Evolutionary conservation across 2,329 filamentous ascomycete genomes (phyloP).

Genomic region (Ophiostoma fasciatum): DNA sequence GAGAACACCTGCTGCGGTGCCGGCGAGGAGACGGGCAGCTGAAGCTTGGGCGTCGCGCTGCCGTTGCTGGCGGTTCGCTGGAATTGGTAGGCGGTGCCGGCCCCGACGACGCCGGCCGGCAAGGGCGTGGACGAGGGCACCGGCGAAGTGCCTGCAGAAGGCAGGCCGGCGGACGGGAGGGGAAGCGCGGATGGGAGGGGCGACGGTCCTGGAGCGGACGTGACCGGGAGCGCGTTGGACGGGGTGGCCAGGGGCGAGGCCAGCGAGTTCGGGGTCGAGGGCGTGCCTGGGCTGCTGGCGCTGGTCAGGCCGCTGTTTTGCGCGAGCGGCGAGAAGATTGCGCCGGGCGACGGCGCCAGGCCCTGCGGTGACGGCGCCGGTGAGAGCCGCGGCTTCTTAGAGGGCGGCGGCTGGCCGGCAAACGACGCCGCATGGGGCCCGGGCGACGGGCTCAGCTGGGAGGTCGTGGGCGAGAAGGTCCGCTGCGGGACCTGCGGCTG

Average conservation of each 20-base stretch:
- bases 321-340: slow-evolving; percentile 3
- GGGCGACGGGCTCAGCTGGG: slow-evolving; percentile 14
- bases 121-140: slow-evolving; percentile 3
- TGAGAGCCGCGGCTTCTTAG: slow-evolving; percentile 11
- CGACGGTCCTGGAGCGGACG: slow-evolving; percentile 1
- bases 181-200: too few species aligned
- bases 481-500: slow-evolving; percentile 26
- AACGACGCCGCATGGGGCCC: slow-evolving; percentile 9
- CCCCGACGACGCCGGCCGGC: slow-evolving; percentile 6
- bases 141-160: slow-evolving; percentile 4
- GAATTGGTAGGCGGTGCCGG: background rate
- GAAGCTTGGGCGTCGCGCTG: slow-evolving; percentile 4
- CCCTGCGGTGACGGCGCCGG: slow-evolving; percentile 9
- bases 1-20: slow-evolving; percentile 4
- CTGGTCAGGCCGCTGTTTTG: slow-evolving; percentile 2
- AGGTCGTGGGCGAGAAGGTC: slow-evolving; percentile 10
- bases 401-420: slow-evolving; percentile 14
- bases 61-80: slow-evolving; percentile 2
- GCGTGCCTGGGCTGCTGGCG: slow-evolving; percentile 9
- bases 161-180: slow-evolving; percentile 45
- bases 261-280: slow-evolving; percentile 11
- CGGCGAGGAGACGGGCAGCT: slow-evolving; percentile 3
- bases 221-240: slow-evolving; percentile 1
- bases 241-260: slow-evolving; percentile 11
- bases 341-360: slow-evolving; percentile 2